A percentile compares a stretch with the other conserved stretches of the same genome.
phyloP scores from a whole-genome alignment of 2,329 filamentous ascomycete genomes.

The Fusarium luffae region DNA sequence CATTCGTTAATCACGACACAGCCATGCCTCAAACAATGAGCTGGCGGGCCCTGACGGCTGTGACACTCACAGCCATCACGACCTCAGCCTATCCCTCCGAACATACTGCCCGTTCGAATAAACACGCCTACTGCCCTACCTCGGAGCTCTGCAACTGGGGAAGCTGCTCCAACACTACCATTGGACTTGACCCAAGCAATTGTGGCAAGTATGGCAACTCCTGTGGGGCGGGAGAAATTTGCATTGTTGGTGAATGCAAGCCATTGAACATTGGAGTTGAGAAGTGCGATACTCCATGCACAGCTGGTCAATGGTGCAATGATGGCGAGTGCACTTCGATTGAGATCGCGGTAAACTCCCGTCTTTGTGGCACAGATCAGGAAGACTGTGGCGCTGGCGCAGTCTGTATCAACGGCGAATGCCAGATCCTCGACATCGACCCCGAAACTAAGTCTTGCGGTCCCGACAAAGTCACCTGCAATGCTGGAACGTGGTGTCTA shows the following conservation, averaged over 20 bases:
- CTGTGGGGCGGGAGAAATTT: conserved; percentile 24
- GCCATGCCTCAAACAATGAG: conserved; percentile 16
- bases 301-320: conserved; percentile 28
- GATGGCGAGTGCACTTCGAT: conserved; percentile 22
- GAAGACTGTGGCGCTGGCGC: conserved; percentile 12
- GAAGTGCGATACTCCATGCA: conserved; percentile 12
- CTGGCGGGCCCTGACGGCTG: conserved; percentile 18
- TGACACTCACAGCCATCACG: not conserved
- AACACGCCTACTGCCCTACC: conserved; percentile 9
- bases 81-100: conserved; percentile 6
- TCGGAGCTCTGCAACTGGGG: conserved; percentile 23
- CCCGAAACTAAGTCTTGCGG: conserved; percentile 27
- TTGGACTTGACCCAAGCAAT: conserved; percentile 25
- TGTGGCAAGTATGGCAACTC: conserved; percentile 22
- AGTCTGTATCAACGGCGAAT: conserved; percentile 28
- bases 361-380: conserved; percentile 4
- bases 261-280: conserved; percentile 11
- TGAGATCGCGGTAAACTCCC: conserved; percentile 22
- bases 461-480: conserved; percentile 7
- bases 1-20: not conserved
- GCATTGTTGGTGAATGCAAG: conserved; percentile 20
- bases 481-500: conserved; percentile 37
- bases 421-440: conserved; percentile 26
- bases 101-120: conserved; percentile 5
- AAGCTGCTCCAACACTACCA: conserved; percentile 30